Conservation (phyloP, 768 basidiomycete genomes). For the Lactifluus rugatus region DNA sequence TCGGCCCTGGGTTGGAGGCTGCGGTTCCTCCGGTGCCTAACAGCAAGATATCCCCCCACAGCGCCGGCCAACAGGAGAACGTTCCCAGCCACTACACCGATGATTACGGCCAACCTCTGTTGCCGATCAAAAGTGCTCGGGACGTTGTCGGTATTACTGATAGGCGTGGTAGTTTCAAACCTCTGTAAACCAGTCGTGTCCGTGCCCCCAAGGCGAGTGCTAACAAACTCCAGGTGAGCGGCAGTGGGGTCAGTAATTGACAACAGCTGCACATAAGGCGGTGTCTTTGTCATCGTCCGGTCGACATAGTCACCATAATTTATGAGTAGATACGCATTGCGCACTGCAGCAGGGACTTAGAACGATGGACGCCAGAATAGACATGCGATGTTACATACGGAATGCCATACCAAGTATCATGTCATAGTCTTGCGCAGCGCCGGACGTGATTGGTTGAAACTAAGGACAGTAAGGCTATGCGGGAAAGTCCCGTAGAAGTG, state of each 20-base stretch:
- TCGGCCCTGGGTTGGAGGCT: neutral
- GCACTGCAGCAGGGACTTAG: slow-evolving; percentile 33
- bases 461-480: slow-evolving; percentile 22
- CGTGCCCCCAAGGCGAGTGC: slow-evolving; percentile 22
- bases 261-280: slow-evolving; percentile 56
- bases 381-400: slow-evolving; percentile 32
- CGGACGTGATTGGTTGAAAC: slow-evolving; percentile 62
- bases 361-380: neutral
- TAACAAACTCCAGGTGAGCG: slow-evolving; percentile 30
- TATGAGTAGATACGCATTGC: slow-evolving; percentile 54
- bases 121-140: neutral
- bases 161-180: neutral
- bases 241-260: slow-evolving; percentile 41
- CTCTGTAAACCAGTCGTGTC: slow-evolving; percentile 9
- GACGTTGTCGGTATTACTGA: neutral
- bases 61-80: neutral
- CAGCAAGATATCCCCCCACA: neutral
- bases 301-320: slow-evolving; percentile 56
- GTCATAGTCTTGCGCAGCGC: slow-evolving; percentile 43
- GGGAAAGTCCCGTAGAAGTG: neutral
- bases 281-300: slow-evolving; percentile 28
- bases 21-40: neutral
- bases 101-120: neutral
- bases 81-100: neutral
- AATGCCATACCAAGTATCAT: slow-evolving; percentile 69